A percentile compares a stretch with the other conserved stretches of the same genome.
Evolutionary conservation across 106 monocot species (phyloP).

Genomic region (Dendrobium nobile): DNA sequence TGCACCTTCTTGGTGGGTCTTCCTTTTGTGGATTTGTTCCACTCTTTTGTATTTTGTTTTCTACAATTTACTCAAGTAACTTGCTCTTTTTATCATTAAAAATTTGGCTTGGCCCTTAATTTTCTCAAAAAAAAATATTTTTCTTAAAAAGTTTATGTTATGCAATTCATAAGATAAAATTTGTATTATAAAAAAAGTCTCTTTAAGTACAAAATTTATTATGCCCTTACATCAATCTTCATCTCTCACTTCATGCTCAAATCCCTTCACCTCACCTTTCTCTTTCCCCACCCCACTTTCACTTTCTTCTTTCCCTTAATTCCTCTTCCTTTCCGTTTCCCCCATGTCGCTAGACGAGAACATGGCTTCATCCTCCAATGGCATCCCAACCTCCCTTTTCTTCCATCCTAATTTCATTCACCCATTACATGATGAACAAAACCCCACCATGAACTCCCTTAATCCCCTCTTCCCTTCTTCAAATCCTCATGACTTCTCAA

Average conservation of each 20-base stretch:
- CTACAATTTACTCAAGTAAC: too few relatives aligned
- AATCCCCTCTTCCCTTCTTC: not conserved
- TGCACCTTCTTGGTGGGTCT: too few relatives aligned
- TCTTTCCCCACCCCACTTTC: not conserved
- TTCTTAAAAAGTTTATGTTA: too few relatives aligned
- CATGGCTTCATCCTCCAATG: constrained; percentile 45
- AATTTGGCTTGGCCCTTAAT: too few relatives aligned
- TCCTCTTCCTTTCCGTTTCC: constrained; percentile 2
- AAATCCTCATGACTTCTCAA: constrained; percentile 22
- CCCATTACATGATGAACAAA: constrained; percentile 16
- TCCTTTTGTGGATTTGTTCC: too few relatives aligned
- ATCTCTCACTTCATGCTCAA: not conserved
- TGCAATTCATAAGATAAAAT: too few relatives aligned
- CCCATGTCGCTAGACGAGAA: constrained; percentile 3
- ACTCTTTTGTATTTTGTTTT: too few relatives aligned
- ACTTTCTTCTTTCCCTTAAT: not conserved
- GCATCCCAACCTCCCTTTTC: constrained; percentile 39
- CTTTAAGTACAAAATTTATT: too few relatives aligned
- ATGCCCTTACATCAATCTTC: not conserved
- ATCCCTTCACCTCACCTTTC: not conserved
- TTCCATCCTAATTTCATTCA: constrained; percentile 64
- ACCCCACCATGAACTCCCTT: constrained; percentile 8
- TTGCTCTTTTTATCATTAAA: too few relatives aligned
- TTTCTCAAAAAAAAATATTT: too few relatives aligned
- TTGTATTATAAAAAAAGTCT: too few relatives aligned